phyloP scores from a whole-genome alignment of 2,329 filamentous ascomycete genomes.

The Pseudogymnoascus sp. region DNA sequence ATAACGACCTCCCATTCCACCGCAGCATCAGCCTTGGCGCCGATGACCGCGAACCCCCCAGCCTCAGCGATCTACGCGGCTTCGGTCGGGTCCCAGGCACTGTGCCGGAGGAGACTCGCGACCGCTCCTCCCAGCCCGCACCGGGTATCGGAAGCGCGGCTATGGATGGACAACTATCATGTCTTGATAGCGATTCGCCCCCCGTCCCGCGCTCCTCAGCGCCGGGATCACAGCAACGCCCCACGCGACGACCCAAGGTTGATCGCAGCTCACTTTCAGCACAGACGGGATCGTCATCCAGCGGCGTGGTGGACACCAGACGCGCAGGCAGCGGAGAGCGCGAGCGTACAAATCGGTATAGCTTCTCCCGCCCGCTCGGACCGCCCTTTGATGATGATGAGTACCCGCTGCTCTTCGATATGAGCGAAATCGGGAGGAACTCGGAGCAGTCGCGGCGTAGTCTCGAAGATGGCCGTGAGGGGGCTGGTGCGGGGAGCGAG shows the following conservation, averaged over 20 bases:
- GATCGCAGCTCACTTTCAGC: slow-evolving; percentile 15
- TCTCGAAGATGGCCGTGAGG: slow-evolving; percentile 43
- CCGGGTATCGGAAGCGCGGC: not conserved
- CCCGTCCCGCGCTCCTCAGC: not conserved
- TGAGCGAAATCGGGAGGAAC: slow-evolving; percentile 60
- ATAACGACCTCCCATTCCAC: slow-evolving; percentile 52
- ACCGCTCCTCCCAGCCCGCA: slow-evolving; percentile 28
- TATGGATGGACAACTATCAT: not conserved
- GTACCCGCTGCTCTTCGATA: slow-evolving; percentile 58
- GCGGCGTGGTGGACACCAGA: slow-evolving; percentile 22
- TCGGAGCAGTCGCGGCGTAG: slow-evolving; percentile 41
- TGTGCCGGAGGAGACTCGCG: slow-evolving; percentile 31
- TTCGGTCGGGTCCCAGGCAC: slow-evolving; percentile 35
- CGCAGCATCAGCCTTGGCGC: slow-evolving; percentile 62
- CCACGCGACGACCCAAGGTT: slow-evolving; percentile 20
- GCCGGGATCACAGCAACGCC: not conserved
- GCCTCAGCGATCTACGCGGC: slow-evolving; percentile 55
- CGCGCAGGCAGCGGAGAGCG: slow-evolving; percentile 28
- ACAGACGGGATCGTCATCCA: slow-evolving; percentile 29
- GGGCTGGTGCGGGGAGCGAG: slow-evolving; percentile 17
- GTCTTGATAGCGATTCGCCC: not conserved
- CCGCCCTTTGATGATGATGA: slow-evolving; percentile 49
- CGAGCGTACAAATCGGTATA: slow-evolving; percentile 34
- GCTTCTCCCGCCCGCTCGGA: slow-evolving; percentile 35
- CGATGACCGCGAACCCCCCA: slow-evolving; percentile 57